Evolutionary conservation across 2,329 filamentous ascomycete genomes (phyloP).

Genomic region (Sclerotinia minor): DNA sequence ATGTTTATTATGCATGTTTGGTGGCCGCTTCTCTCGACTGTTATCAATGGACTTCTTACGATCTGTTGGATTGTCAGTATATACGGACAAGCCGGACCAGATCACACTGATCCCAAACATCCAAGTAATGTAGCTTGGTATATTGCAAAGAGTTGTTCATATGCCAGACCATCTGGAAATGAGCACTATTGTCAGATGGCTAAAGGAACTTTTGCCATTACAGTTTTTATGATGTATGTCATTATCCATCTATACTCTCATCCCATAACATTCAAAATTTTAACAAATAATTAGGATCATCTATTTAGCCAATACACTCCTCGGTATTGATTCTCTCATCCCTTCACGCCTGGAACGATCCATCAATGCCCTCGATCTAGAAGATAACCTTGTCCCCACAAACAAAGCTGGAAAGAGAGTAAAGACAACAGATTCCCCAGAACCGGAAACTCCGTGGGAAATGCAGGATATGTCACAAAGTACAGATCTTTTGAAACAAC

Average conservation of each 20-base stretch:
- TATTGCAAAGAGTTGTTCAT: conserved; percentile 66
- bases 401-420: conserved; percentile 13
- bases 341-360: conserved; percentile 44
- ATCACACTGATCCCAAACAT: conserved; percentile 65
- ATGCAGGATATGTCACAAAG: conserved; percentile 52
- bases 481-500: conserved; percentile 47
- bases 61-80: conserved; percentile 65
- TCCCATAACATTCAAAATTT: neutral
- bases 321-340: conserved; percentile 56
- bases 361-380: conserved; percentile 57
- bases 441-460: conserved; percentile 56
- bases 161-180: conserved; percentile 55
- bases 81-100: conserved; percentile 71
- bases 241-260: conserved; percentile 8
- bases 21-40: conserved; percentile 62
- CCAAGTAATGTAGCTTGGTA: conserved; percentile 71
- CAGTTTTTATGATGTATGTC: conserved; percentile 67
- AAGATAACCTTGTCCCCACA: conserved; percentile 41
- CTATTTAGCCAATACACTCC: conserved; percentile 58
- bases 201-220: conserved; percentile 64
- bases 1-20: conserved; percentile 70
- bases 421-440: conserved; percentile 41
- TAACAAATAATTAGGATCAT: conserved; percentile 49
- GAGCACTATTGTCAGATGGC: conserved; percentile 65
- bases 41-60: conserved; percentile 58